Evolutionary conservation across 2,329 filamentous ascomycete genomes (phyloP), one percentile per base, ranked within the genome.

Genomic region (Claviceps fusiformis): DNA sequence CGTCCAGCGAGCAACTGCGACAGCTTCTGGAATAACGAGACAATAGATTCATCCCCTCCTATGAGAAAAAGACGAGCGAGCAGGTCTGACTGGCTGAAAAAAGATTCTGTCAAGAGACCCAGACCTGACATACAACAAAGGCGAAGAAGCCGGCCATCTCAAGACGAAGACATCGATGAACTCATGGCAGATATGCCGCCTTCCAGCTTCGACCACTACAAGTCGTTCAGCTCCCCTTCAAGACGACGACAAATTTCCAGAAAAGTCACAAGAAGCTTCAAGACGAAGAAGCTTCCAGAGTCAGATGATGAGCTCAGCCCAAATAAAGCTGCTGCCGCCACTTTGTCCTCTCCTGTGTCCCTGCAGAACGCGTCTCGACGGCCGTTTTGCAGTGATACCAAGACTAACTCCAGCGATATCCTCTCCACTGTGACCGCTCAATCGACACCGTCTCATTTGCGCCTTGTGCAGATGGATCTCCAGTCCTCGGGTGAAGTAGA

Each of bases 1-100:
- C 44, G 35, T n/a, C 31, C 54, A 17, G 17, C 53, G 19, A 41
- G 50, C 5, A 54, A 53, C 1, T 58, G 58, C 9, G 58, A 60
- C 3, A 60, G 53, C 31, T 59, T 64, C 45, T 67, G 59, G 61
- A 54, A 56, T 11, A 57, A 61, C 15, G 53, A 54, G 17, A 55
- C 41, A 19, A 49, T 50, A 29, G 52, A 51, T 17, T 54, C 50
- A 17, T 58, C 54, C 2, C 41, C 39, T 2, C 62, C 62, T 1
- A 57, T 61, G 24, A 63, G 59, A 52, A 66, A 65, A 48, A 58
- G 64, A 54, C 61, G 63, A 29, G 62, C 59, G 9, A 61, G 54
- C 15, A 59, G 60, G 9, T 65, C 66, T 8, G 63, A 65, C 5
- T 71, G 68, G 69, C 55, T 71, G 8, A 70, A 63, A 48, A 63